Base-by-base conservation (phyloP, 345 rosid species). In the Excoecaria cochinchinensis region DNA sequence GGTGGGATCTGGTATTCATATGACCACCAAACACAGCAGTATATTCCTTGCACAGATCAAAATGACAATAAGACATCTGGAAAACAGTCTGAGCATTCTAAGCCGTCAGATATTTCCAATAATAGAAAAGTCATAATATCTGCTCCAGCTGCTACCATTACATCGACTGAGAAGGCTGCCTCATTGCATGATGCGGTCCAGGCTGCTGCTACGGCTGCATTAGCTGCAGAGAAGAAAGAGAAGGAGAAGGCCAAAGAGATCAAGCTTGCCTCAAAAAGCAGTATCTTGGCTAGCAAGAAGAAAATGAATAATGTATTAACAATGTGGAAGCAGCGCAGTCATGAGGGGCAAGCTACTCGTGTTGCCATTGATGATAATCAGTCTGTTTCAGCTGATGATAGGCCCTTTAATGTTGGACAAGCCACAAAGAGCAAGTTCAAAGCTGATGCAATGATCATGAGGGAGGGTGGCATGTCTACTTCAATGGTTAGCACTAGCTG, bases 121-220 rank as follows among this genome's bases (percentile, higher is more conserved):
- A 89, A 78, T 74, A 87, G 78, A 79, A 95, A 91, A 78, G 97
- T 83, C n/a, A 84, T 95, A 67, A 95, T 93, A 73, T 93, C 99
- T 78, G 99, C 94, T 11, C 97, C 94, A 0, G 92, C 98, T 79
- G 91, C 98, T 60, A 84, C 97, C 22, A 84, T 86, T 48, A 77
- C 86, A 62, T 79, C 82, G 36, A 83, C 70, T 36, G 97, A 91
- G 82, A 95, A 93, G 84, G 85, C 88, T 63, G 80, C 91, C 79
- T 91, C 98, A 39, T 85, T 95, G 74, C 93, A 92, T 59, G 99
- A 93, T 86, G 97, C 94, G 8, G 96, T 95, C 67, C 97, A 93
- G 85, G 99, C 99, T 75, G 99, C 99, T 74, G 99, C 99, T 22
- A 82, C 89, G 70, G 99, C 97, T 64, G 98, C 99, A 75, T 85